Evolutionary conservation across 352 stramenopile species (phyloP).

Genomic region (Phytophthora idaei): DNA sequence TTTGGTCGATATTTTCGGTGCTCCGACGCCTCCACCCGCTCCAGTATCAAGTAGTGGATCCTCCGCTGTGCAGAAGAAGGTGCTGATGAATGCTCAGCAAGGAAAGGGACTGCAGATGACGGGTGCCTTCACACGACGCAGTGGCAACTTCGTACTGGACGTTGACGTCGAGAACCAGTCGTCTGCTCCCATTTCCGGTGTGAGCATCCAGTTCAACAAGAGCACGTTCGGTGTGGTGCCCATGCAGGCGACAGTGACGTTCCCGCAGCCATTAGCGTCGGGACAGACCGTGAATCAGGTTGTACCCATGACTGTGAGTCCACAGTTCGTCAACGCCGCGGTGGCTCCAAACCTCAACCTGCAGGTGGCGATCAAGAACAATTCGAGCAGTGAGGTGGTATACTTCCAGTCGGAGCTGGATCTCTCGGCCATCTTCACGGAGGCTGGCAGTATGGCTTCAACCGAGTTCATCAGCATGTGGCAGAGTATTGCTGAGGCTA

Average conservation of each 20-base stretch:
- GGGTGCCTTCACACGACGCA: constrained; percentile 68
- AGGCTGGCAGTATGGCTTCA: constrained; percentile 90
- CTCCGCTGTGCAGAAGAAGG: constrained; percentile 58
- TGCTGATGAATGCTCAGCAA: constrained; percentile 77
- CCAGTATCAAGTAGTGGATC: constrained; percentile 25
- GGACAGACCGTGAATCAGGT: constrained; percentile 82
- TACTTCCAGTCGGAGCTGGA: constrained; percentile 96
- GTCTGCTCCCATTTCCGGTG: constrained; percentile 79
- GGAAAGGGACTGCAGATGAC: constrained; percentile 93
- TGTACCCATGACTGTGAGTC: constrained; percentile 81
- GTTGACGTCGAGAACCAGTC: constrained; percentile 91
- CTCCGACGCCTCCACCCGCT: constrained; percentile 40
- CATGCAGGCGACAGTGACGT: constrained; percentile 90
- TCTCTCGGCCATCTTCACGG: constrained; percentile 89
- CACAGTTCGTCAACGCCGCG: constrained; percentile 73
- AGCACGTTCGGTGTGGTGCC: constrained; percentile 96
- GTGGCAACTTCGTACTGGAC: constrained; percentile 71
- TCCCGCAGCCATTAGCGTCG: constrained; percentile 61
- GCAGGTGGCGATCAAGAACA: constrained; percentile 98
- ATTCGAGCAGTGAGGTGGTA: constrained; percentile 92
- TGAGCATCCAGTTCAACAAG: constrained; percentile 99
- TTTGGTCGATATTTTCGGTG: constrained; percentile 89
- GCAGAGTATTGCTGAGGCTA: constrained; percentile 95
- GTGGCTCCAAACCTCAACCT: constrained; percentile 84
- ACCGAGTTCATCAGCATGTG: constrained; percentile 94